Evolutionary conservation across 2,329 filamentous ascomycete genomes (phyloP).

Genomic region (Ophiostoma piceae): DNA sequence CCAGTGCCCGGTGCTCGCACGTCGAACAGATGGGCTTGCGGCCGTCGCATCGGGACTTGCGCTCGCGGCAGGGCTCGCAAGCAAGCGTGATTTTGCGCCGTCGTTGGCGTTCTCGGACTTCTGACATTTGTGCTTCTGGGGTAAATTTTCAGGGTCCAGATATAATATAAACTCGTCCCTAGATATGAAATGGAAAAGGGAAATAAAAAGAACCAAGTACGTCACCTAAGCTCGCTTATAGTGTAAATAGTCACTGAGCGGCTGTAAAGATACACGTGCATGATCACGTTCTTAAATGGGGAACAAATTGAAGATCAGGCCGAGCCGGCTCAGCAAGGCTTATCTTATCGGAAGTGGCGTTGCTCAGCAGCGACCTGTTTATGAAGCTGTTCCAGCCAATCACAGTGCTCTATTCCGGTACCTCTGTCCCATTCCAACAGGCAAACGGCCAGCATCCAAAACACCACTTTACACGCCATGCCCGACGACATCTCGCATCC

Average conservation of each 20-base stretch:
- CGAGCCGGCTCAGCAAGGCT: neutral
- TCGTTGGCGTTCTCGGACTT: conserved; percentile 20
- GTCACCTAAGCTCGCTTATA: neutral
- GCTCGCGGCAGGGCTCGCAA: conserved; percentile 40
- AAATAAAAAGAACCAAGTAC: neutral
- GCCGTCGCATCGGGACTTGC: conserved; percentile 41
- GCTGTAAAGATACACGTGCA: neutral
- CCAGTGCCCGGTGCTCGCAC: conserved; percentile 34
- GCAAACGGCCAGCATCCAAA: conserved; percentile 17
- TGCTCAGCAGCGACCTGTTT: conserved; percentile 25
- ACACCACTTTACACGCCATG: conserved; percentile 21
- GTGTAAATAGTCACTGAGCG: neutral
- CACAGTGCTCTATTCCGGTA: neutral
- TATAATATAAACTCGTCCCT: neutral
- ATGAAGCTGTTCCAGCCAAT: conserved; percentile 18
- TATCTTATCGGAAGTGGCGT: conserved; percentile 21
- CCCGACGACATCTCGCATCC: neutral
- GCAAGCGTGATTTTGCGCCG: conserved; percentile 35
- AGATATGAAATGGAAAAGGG: neutral
- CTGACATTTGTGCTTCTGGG: neutral
- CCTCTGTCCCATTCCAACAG: conserved; percentile 7
- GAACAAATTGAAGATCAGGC: neutral
- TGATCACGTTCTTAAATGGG: neutral
- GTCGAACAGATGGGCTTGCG: conserved; percentile 43
- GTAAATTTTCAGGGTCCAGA: neutral